Conservation (phyloP, 2,329 filamentous ascomycete genomes). For the Aspergillus fijiensis region DNA sequence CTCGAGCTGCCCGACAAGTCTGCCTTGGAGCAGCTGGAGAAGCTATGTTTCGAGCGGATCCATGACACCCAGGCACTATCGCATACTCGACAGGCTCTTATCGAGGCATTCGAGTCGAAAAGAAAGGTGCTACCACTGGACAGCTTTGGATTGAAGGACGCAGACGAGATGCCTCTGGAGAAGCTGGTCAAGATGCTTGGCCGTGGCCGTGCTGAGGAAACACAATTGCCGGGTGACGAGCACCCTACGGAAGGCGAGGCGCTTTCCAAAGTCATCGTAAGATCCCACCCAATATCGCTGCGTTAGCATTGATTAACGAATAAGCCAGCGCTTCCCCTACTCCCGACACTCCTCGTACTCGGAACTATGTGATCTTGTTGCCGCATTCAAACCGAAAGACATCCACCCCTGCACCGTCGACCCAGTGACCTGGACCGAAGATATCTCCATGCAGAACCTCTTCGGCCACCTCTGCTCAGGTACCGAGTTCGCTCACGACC, state of each 20-base stretch:
- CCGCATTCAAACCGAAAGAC: conserved; percentile 68
- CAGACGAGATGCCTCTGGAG: conserved; percentile 38
- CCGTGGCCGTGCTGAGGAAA: conserved; percentile 18
- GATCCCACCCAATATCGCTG: conserved; percentile 9
- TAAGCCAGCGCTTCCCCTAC: conserved; percentile 68
- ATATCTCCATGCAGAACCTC: conserved; percentile 63
- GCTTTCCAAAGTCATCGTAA: conserved; percentile 37
- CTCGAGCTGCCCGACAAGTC: conserved; percentile 57
- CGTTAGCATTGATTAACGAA: conserved; percentile 9
- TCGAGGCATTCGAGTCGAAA: conserved; percentile 33
- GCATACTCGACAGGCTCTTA: conserved; percentile 31
- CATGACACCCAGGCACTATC: conserved; percentile 29
- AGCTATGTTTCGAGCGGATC: conserved; percentile 49
- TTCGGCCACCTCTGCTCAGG: conserved; percentile 70
- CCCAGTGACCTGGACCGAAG: conserved; percentile 60
- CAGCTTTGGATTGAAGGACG: conserved; percentile 38
- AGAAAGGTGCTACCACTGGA: conserved; percentile 40
- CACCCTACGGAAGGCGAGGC: not conserved
- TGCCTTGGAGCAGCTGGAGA: conserved; percentile 54
- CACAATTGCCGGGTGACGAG: not conserved
- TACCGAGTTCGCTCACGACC: conserved; percentile 64
- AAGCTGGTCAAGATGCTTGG: conserved; percentile 35
- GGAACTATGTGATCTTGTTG: conserved; percentile 72
- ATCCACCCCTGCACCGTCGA: conserved; percentile 81
- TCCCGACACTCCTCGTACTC: conserved; percentile 84